Evolutionary conservation across 2,329 filamentous ascomycete species (phyloP), one percentile per base, ranked within the genome.

Genomic region (Alternaria angustiovoidea): DNA sequence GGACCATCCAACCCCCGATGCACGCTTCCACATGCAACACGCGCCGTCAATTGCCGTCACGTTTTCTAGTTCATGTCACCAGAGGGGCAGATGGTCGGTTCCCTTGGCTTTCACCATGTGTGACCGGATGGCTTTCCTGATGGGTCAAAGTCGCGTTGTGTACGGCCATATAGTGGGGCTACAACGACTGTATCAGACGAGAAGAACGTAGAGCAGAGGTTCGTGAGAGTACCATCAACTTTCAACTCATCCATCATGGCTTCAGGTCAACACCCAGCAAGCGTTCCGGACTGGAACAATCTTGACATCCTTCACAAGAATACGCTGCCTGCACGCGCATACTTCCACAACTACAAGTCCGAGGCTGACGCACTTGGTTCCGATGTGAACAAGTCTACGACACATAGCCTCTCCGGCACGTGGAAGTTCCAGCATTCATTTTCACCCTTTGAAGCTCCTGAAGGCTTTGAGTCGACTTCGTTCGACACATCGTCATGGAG

Each of bases 261-360:
- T 65, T 68, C 68, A 65, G 63, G 61, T 42, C 54, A 60, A 7
- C 64, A 66, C 42, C 74, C 73, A 20, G 59, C 62, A 30, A 59
- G 54, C 14, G 44, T 60, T n/a, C 86, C 86, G 0, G 87, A 89
- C 70, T 89, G 87, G 86, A 86, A 82, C 72, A 89, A 89, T 66
- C 81, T 88, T 57, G 70, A 81, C 4, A 79, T 89, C 30, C 80
- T 89, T 16, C 88, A 89, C 71, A 84, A 83, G 64, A 88, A 88
- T 65, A 87, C 85, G 1, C 79, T 89, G 6, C 79, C 84, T 8
- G 84, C 86, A 5, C 82, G 87, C 57, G 83, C 85, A 49, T 80
- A 85, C 65, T 89, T 88, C 69, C 83, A 84, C 70, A 76, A 85
- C 26, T 88, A 86, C 67, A 69, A 80, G 38, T 80, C 71, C 14